Evolutionary conservation across 2,329 filamentous ascomycete genomes (phyloP).

Genomic region (Trichoderma hamatum): DNA sequence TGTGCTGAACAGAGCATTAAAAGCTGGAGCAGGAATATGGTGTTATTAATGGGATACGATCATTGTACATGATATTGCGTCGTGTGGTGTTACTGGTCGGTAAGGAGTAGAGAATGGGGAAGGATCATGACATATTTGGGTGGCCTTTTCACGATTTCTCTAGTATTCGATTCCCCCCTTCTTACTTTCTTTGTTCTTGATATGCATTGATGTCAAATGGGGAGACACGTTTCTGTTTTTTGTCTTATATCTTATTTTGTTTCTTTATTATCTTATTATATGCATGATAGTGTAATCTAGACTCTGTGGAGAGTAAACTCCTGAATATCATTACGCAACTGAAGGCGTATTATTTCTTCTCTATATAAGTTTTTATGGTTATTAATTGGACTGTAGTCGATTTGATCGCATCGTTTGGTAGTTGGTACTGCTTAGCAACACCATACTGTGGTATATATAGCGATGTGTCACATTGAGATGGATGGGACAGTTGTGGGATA

Average conservation of each 20-base stretch:
- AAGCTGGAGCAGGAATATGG: not conserved
- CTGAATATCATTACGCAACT: conserved; percentile 13
- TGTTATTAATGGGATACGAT: conserved; percentile 13
- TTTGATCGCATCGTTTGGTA: not conserved
- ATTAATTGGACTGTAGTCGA: not conserved
- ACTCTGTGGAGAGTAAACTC: conserved; percentile 1
- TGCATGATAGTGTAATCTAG: conserved; percentile 26
- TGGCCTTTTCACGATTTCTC: not conserved
- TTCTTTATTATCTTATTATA: not conserved
- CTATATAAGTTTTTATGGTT: not conserved
- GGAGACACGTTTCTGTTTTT: not conserved
- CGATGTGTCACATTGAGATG: not conserved
- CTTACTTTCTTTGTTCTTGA: not conserved
- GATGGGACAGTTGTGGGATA: not conserved
- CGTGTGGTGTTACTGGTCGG: not conserved
- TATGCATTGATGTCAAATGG: conserved; percentile 8
- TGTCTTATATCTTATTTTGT: not conserved
- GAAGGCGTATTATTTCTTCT: not conserved
- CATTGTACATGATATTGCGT: conserved; percentile 13
- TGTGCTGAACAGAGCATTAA: not conserved
- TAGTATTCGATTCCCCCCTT: not conserved
- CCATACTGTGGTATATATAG: not conserved
- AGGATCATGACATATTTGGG: conserved; percentile 15
- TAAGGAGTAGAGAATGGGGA: conserved; percentile 1
- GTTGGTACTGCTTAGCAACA: not conserved